phyloP scores from a whole-genome alignment of 2,329 filamentous ascomycete species.

The Mycosphaerella arachidis region DNA sequence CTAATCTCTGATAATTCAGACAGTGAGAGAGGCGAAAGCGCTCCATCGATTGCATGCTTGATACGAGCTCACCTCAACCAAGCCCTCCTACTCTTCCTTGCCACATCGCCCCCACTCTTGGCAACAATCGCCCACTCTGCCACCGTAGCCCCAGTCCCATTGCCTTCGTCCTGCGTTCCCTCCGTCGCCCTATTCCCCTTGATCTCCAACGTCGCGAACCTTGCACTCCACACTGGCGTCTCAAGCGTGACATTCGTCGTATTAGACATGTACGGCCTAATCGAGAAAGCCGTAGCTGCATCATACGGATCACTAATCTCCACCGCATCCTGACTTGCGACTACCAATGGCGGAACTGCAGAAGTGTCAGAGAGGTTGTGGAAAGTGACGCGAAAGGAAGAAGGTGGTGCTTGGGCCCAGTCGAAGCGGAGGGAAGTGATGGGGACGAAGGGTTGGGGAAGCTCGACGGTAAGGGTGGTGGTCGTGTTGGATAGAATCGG shows the following conservation, averaged over 20 bases:
- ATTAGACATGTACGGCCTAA: conserved; percentile 42
- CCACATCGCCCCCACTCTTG: conserved; percentile 7
- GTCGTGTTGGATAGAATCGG: conserved; percentile 48
- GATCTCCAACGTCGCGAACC: conserved; percentile 46
- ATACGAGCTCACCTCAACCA: background rate
- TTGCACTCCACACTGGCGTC: conserved; percentile 39
- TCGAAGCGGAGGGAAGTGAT: conserved; percentile 54
- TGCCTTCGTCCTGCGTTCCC: conserved; percentile 24
- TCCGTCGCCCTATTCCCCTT: conserved; percentile 42
- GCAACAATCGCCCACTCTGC: conserved; percentile 43
- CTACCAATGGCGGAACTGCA: conserved; percentile 24
- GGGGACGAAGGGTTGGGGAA: conserved; percentile 38
- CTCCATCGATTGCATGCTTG: too few species aligned
- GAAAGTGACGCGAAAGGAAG: conserved; percentile 52
- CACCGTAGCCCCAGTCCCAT: conserved; percentile 47
- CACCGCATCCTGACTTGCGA: conserved; percentile 28
- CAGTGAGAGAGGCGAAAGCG: too few species aligned
- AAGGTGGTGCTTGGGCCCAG: conserved; percentile 56
- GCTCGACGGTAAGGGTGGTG: conserved; percentile 54
- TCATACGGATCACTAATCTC: conserved; percentile 42
- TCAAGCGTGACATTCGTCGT: conserved; percentile 43
- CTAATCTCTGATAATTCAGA: too few species aligned
- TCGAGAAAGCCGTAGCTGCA: conserved; percentile 31
- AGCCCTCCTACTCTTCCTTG: background rate
- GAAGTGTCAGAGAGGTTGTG: conserved; percentile 44